Conservation (phyloP, 1,139 yeast genomes). For the Arxiozyma slooffiae region DNA sequence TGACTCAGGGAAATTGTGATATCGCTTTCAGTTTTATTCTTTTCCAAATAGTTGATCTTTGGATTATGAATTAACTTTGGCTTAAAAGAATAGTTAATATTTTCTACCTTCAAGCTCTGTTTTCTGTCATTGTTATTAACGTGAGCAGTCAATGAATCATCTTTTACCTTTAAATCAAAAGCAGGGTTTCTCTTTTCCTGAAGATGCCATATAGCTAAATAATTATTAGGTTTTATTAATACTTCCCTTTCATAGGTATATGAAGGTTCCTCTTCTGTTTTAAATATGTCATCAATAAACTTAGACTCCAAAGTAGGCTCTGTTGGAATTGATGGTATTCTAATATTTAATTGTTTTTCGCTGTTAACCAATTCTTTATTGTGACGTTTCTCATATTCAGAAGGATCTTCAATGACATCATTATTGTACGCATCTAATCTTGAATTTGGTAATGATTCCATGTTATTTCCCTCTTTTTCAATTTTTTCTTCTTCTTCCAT, state of each 20-base stretch:
- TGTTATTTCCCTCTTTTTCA: neutral
- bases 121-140: neutral
- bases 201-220: constrained; percentile 30
- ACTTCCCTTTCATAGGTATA: constrained; percentile 41
- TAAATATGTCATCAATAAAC: constrained; percentile 23
- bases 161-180: neutral
- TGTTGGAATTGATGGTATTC: constrained; percentile 8
- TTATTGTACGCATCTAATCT: no score
- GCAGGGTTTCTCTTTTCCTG: constrained; percentile 24
- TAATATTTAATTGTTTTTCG: neutral
- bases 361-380: neutral
- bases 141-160: neutral
- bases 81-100: constrained; percentile 13
- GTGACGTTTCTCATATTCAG: neutral
- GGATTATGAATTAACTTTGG: constrained; percentile 16
- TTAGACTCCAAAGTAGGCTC: constrained; percentile 17
- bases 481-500: neutral
- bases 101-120: neutral
- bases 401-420: neutral
- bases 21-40: neutral
- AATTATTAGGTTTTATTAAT: constrained; percentile 30
- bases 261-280: constrained; percentile 27
- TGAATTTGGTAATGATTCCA: neutral
- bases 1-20: constrained; percentile 5
- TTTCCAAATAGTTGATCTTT: constrained; percentile 5